These are phyloP conservation scores for Monosporascus sp. DNA, from an alignment of 2,329 filamentous ascomycete genomes.

Conservation along the genomic window DNA sequence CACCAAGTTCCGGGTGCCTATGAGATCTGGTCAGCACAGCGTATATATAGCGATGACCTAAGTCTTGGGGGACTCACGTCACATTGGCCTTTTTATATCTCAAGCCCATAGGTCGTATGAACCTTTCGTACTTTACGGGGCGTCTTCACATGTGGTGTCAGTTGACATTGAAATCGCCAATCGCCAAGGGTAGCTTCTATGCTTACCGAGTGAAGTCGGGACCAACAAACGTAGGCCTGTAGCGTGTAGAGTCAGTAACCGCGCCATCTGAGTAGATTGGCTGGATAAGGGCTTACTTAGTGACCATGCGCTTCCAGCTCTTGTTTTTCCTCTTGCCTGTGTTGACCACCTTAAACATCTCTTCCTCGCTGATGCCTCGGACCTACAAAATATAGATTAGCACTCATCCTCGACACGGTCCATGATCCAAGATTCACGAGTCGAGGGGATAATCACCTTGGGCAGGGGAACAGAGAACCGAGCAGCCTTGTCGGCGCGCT, in stretches of 20 bases:
- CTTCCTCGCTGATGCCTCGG: constrained; percentile 86
- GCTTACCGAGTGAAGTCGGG: constrained; percentile 70
- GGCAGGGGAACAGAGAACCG: constrained; percentile 89
- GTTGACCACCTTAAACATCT: constrained; percentile 96
- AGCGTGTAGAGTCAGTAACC: constrained; percentile 40
- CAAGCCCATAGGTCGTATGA: constrained; percentile 71
- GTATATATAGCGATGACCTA: constrained; percentile 34
- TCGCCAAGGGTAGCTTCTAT: background rate
- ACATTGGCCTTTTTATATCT: constrained; percentile 74
- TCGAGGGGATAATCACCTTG: constrained; percentile 40
- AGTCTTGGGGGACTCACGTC: constrained; percentile 26
- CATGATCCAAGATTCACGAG: no score
- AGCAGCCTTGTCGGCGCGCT: constrained; percentile 87
- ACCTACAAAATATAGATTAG: constrained; percentile 37
- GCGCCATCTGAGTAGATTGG: constrained; percentile 39
- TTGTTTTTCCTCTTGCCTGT: constrained; percentile 94
- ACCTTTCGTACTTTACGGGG: constrained; percentile 68
- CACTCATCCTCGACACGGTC: no score
- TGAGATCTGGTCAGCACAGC: constrained; percentile 39
- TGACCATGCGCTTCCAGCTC: constrained; percentile 66
- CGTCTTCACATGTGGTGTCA: constrained; percentile 29
- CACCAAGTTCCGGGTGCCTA: constrained; percentile 67
- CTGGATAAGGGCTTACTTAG: constrained; percentile 37
- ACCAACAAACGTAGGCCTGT: constrained; percentile 84
- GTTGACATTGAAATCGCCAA: background rate